Conservation (phyloP, 2,329 filamentous ascomycete species). For the Bipolaris gigantea region DNA sequence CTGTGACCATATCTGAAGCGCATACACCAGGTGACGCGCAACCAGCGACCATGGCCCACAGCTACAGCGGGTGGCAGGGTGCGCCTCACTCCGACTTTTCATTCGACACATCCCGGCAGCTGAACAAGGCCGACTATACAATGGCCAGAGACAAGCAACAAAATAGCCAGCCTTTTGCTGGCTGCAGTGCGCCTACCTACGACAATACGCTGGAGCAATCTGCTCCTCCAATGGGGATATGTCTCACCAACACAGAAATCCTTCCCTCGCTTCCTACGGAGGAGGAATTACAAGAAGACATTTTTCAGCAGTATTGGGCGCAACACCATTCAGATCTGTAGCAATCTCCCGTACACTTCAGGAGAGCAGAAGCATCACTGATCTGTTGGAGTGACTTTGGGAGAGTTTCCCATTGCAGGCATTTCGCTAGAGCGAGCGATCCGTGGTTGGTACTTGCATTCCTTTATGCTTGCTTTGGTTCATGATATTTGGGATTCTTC, state of each 20-base stretch:
- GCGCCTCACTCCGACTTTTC: background rate
- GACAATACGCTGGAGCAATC: slow-evolving; percentile 4
- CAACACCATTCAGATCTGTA: background rate
- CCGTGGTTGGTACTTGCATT: background rate
- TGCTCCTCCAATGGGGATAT: slow-evolving; percentile 4
- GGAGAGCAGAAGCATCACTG: background rate
- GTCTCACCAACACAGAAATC: slow-evolving; percentile 9
- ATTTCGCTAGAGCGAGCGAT: too few relatives aligned
- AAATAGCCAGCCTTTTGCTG: background rate
- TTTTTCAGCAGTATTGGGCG: slow-evolving; percentile 3
- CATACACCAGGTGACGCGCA: background rate
- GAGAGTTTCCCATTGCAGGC: background rate
- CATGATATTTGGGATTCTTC: background rate
- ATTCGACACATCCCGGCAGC: background rate
- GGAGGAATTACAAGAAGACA: background rate
- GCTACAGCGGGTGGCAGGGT: slow-evolving; percentile 6
- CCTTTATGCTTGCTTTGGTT: background rate
- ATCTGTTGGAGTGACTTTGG: background rate
- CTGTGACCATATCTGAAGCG: background rate
- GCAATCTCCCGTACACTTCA: background rate
- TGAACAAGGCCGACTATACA: background rate
- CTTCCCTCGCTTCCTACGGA: background rate
- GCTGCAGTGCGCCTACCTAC: background rate
- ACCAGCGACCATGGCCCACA: background rate
- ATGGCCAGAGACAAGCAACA: slow-evolving; percentile 1